Conservation (phyloP, 371 early-diverging fungal species). For the Saksenaea vasiformis region DNA sequence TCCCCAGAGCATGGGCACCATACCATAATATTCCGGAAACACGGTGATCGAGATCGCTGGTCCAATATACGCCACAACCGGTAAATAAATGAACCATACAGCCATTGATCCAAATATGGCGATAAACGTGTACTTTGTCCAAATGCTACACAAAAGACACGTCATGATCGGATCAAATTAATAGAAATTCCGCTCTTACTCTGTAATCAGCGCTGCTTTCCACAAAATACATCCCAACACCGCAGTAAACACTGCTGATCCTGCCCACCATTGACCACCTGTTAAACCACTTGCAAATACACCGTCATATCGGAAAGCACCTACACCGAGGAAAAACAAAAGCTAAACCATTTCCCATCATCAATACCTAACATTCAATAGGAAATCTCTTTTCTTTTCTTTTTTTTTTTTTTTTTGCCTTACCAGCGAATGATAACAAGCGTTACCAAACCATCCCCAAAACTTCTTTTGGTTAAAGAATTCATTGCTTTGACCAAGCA, state of each 20-base stretch:
- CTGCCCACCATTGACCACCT: slow-evolving; percentile 81
- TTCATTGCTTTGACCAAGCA: slow-evolving; percentile 85
- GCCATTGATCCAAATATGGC: slow-evolving; percentile 85
- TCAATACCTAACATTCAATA: too few relatives aligned
- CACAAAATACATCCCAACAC: slow-evolving; percentile 79
- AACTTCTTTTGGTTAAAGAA: slow-evolving; percentile 93
- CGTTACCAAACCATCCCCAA: slow-evolving; percentile 95
- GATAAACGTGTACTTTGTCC: slow-evolving; percentile 85
- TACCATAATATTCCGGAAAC: slow-evolving; percentile 79
- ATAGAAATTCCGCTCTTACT: slow-evolving; percentile 46
- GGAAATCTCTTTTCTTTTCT: neutral
- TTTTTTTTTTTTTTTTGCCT: slow-evolving; percentile 5
- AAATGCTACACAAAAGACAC: slow-evolving; percentile 44
- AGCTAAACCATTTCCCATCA: slow-evolving; percentile 51
- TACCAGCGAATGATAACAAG: slow-evolving; percentile 89
- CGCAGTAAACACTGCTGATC: slow-evolving; percentile 77
- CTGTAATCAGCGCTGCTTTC: slow-evolving; percentile 85
- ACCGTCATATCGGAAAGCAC: slow-evolving; percentile 62
- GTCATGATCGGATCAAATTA: neutral
- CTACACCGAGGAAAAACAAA: slow-evolving; percentile 64
- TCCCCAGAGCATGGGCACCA: slow-evolving; percentile 74
- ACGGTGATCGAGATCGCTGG: slow-evolving; percentile 70
- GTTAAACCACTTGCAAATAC: slow-evolving; percentile 64
- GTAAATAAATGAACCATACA: slow-evolving; percentile 87
- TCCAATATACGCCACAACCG: slow-evolving; percentile 82